phyloP scores from a whole-genome alignment of 2,329 filamentous ascomycete species.

The Fusarium sp. region DNA sequence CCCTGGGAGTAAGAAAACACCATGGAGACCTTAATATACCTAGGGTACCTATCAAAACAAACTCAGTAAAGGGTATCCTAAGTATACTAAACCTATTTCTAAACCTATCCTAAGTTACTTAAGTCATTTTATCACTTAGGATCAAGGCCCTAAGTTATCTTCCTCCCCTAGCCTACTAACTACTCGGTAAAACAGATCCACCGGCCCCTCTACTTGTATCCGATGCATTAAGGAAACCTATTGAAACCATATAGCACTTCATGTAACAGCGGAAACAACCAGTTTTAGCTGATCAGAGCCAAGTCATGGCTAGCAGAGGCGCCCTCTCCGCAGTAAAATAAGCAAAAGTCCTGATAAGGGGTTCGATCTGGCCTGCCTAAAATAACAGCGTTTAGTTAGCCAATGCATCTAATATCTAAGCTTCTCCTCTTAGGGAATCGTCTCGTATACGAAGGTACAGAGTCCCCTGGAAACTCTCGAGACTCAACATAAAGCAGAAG shows the following conservation, averaged over 20 bases:
- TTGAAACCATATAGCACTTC: constrained; percentile 1
- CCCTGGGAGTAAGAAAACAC: no score
- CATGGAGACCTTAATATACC: no score
- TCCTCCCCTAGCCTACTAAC: background rate
- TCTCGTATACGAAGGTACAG: background rate
- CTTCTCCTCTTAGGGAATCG: background rate
- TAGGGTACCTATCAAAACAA: no score
- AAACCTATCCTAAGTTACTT: no score
- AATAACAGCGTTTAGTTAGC: background rate
- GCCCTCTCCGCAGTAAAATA: background rate
- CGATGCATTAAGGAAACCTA: constrained; percentile 1
- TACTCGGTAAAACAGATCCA: background rate
- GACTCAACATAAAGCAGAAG: background rate
- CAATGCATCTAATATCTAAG: background rate
- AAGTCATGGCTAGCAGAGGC: background rate
- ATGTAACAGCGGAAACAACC: background rate
- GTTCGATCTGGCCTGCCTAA: background rate
- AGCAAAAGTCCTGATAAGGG: background rate
- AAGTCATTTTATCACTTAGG: no score
- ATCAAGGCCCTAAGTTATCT: no score
- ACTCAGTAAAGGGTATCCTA: no score
- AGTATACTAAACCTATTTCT: no score
- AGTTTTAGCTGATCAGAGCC: constrained; percentile 1
- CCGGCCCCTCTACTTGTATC: background rate
- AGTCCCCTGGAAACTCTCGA: background rate